A percentile compares a stretch with the other conserved stretches of the same genome.
These are phyloP conservation scores for Albugo laibachii DNA, from an alignment of 352 stramenopile species.

Conservation along the genomic window DNA sequence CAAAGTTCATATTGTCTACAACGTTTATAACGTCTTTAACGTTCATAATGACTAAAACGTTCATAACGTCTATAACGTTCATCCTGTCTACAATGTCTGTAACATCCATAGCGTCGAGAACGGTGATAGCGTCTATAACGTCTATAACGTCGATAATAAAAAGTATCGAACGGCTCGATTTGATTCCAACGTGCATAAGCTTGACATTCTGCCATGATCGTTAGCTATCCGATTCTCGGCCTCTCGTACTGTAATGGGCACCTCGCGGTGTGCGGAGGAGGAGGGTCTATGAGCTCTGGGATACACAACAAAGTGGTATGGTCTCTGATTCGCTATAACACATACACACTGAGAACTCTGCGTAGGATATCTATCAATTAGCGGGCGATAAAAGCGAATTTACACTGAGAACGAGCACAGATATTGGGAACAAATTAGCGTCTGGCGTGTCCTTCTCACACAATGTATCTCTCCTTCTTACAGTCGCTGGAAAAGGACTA, in stretches of 20 bases:
- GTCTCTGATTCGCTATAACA: conserved; percentile 1
- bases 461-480: conserved; percentile 13
- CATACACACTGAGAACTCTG: conserved; percentile 1
- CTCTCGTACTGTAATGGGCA: conserved; percentile 44
- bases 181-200: too few relatives aligned
- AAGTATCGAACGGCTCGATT: too few relatives aligned
- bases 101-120: too few relatives aligned
- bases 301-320: conserved; percentile 76
- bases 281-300: conserved; percentile 61
- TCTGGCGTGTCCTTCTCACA: conserved; percentile 61
- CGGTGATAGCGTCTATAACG: too few relatives aligned
- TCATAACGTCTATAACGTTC: too few relatives aligned
- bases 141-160: too few relatives aligned
- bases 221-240: conserved; percentile 72
- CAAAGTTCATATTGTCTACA: too few relatives aligned
- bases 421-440: conserved; percentile 48
- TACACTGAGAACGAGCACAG: conserved; percentile 36
- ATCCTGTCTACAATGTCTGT: too few relatives aligned
- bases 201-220: conserved; percentile 13
- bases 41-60: too few relatives aligned
- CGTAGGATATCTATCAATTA: conserved; percentile 53
- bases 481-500: not conserved
- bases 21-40: too few relatives aligned
- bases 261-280: conserved; percentile 67
- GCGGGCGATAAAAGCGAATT: conserved; percentile 43